Conservation (phyloP, 768 basidiomycete genomes). For the Mycena belliarum region DNA sequence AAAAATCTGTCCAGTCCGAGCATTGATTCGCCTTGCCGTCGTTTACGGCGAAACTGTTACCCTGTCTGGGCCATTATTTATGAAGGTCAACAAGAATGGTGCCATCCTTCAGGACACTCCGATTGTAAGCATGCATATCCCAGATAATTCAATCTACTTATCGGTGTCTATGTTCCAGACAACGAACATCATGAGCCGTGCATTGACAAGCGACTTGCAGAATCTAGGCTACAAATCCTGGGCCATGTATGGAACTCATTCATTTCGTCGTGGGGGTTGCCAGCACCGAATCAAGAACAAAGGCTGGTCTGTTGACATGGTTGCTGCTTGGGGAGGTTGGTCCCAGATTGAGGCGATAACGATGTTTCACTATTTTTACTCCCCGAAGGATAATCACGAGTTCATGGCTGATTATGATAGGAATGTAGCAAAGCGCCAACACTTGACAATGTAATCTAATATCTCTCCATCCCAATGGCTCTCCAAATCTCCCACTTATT, state of each 20-base stretch:
- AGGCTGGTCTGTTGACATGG: slow-evolving; percentile 16
- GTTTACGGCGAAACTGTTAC: slow-evolving; percentile 7
- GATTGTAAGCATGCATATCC: not conserved
- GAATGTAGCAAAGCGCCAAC: not conserved
- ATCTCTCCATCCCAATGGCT: slow-evolving; percentile 8
- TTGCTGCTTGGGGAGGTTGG: slow-evolving; percentile 27
- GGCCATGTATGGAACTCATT: slow-evolving; percentile 25
- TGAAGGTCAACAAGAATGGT: slow-evolving; percentile 3
- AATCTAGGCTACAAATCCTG: slow-evolving; percentile 19
- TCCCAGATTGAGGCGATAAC: slow-evolving; percentile 24
- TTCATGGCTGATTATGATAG: slow-evolving; percentile 20
- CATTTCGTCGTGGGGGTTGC: slow-evolving; percentile 24
- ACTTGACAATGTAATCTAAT: not conserved
- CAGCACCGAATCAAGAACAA: slow-evolving; percentile 20
- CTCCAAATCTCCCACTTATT: slow-evolving; percentile 17
- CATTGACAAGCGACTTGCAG: slow-evolving; percentile 20
- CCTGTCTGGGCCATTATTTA: slow-evolving; percentile 14
- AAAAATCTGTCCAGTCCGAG: slow-evolving; percentile 21
- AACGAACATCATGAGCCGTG: slow-evolving; percentile 7
- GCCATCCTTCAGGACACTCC: not conserved
- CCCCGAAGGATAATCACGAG: slow-evolving; percentile 24
- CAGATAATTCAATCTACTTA: not conserved
- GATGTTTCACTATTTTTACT: slow-evolving; percentile 24
- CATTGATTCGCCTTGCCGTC: slow-evolving; percentile 17
- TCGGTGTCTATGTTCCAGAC: slow-evolving; percentile 7